A percentile compares a stretch with the other conserved stretches of the same genome.
Conservation (phyloP, 2,329 filamentous ascomycete genomes). For the Scedosporium aurantiacum region DNA sequence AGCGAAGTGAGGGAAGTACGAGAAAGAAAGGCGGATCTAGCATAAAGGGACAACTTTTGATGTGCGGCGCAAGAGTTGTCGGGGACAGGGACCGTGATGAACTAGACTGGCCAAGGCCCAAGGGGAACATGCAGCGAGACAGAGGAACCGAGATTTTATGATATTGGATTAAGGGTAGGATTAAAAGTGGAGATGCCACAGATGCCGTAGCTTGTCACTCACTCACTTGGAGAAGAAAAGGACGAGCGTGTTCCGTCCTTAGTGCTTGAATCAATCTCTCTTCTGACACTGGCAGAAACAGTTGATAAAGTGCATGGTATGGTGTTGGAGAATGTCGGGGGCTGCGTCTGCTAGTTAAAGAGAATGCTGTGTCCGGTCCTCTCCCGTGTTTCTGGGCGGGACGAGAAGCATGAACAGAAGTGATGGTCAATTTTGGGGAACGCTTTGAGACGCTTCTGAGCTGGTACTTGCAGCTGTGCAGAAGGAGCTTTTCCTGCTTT, state of each 20-base stretch:
- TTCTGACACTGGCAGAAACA: background rate
- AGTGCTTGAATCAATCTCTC: background rate
- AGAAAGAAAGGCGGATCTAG: conserved; percentile 11
- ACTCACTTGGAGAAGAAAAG: background rate
- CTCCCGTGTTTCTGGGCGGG: background rate
- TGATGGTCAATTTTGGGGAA: conserved; percentile 2
- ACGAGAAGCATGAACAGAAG: conserved; percentile 2
- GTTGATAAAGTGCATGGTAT: background rate
- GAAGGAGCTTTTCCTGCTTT: conserved; percentile 7
- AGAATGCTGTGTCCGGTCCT: background rate
- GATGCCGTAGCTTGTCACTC: conserved; percentile 1
- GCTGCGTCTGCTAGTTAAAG: background rate
- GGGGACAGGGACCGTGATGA: conserved; percentile 13
- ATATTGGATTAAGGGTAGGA: conserved; percentile 14
- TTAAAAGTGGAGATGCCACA: conserved; percentile 12
- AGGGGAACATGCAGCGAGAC: conserved; percentile 12
- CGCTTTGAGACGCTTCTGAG: conserved; percentile 5
- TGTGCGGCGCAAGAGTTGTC: background rate
- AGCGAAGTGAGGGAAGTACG: conserved; percentile 12
- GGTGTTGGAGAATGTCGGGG: background rate
- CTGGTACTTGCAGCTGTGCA: conserved; percentile 6
- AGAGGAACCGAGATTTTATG: conserved; percentile 15
- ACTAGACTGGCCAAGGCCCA: conserved; percentile 14
- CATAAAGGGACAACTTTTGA: conserved; percentile 5
- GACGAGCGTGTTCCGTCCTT: background rate